Evolutionary conservation across 2,329 filamentous ascomycete genomes (phyloP), one percentile per base, ranked within the genome.

Genomic region (Ophiostoma piceae): DNA sequence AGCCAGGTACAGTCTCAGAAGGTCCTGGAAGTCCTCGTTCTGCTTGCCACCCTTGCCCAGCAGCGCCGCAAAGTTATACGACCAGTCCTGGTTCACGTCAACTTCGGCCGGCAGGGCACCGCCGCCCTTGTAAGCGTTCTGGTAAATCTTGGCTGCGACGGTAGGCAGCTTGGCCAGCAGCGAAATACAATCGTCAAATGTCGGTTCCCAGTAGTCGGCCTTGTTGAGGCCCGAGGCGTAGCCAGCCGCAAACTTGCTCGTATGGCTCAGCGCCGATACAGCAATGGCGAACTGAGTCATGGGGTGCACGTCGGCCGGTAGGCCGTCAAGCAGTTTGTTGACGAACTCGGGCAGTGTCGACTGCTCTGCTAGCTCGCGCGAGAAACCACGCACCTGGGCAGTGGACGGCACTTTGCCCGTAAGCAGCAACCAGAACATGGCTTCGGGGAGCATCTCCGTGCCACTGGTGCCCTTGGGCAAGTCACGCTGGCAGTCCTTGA

Each of bases 341-440:
- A 98, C 90, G 75, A 96, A 96, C 62, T 85, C 82, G 32, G 95
- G 95, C 68, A 99, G 87, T 75, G 87, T 83, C 29, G 91, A 90
- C 82, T 97, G 90, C 79, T 94, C 90, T 68, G 95, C 95, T 32
- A 98, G 85, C 79, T 98, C 90, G 71, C 89, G 87, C 66, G 92
- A 96, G 76, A 99, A 88, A 64, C 82, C 84, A 76, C 94, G 91
- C 73, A 95, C 88, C 80, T 99, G 95, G 73, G 83, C 83, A 29
- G 89, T 90, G 1, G 91, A 92, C 32, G 95, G 95, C 29, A 98
- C 91, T 80, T 96, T 86, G 71, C 95, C 95, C 11, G 95, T 99
- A 75, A 99, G 85, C 67, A 99, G 88, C 60, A 98, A 88, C 95
- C 95, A 99, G 86, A 99, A 99, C 95, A 99, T 99, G 80, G 94